These are phyloP conservation scores for Phyllosticta capitalensis DNA, from an alignment of 2,329 filamentous ascomycete species.

Conservation along the genomic window DNA sequence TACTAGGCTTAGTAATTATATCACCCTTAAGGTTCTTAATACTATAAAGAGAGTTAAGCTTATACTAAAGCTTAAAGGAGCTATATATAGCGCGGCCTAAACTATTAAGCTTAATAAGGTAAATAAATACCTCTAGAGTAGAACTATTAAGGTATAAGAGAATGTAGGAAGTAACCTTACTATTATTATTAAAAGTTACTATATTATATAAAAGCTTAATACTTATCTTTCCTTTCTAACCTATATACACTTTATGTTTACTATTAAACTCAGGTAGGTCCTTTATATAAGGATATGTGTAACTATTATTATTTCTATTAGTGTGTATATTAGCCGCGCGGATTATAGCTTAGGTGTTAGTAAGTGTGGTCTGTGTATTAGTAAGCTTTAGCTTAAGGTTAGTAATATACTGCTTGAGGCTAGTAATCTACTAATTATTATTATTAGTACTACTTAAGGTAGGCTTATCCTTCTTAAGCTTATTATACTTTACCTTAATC, in stretches of 20 bases:
- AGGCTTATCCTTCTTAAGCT: too few species aligned
- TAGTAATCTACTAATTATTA: too few species aligned
- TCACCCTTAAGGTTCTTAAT: neutral
- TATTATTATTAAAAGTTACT: neutral
- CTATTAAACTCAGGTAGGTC: neutral
- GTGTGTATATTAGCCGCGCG: neutral
- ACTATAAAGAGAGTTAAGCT: neutral
- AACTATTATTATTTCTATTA: neutral
- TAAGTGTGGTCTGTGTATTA: too few species aligned
- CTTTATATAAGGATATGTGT: neutral
- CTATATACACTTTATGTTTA: neutral
- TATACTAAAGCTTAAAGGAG: too few species aligned
- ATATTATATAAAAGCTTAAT: neutral
- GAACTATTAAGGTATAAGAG: neutral
- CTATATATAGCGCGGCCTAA: neutral
- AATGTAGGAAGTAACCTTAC: too few species aligned
- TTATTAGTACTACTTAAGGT: too few species aligned
- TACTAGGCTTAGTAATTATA: neutral
- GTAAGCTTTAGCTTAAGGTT: too few species aligned
- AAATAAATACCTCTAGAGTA: neutral
- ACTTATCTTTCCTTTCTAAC: neutral
- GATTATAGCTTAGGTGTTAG: neutral
- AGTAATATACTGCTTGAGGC: too few species aligned
- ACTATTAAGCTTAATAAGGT: too few species aligned
- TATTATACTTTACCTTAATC: too few species aligned